phyloP scores from a whole-genome alignment of 2,329 filamentous ascomycete genomes.

The Ploettnerulaceae sp. region DNA sequence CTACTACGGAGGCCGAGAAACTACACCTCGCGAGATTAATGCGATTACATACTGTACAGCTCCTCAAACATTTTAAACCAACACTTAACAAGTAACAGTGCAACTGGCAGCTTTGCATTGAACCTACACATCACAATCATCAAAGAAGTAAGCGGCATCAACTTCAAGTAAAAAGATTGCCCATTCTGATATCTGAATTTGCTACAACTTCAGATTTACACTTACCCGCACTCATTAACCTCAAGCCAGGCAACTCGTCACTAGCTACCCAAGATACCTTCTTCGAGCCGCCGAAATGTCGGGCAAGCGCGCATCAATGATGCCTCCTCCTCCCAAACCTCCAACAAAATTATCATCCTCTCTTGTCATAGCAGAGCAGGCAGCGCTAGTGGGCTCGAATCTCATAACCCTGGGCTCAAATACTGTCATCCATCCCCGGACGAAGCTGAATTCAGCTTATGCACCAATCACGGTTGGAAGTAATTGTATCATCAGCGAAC shows the following conservation, averaged over 20 bases:
- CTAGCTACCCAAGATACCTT: too few species aligned
- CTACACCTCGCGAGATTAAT: background rate
- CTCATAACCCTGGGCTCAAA: constrained; percentile 74
- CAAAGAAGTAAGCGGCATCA: constrained; percentile 23
- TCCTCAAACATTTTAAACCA: too few species aligned
- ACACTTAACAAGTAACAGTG: too few species aligned
- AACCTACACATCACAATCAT: background rate
- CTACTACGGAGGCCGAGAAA: constrained; percentile 1
- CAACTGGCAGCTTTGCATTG: too few species aligned
- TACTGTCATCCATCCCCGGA: constrained; percentile 80
- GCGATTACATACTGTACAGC: background rate
- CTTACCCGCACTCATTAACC: background rate
- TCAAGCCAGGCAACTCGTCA: too few species aligned
- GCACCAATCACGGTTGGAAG: constrained; percentile 78
- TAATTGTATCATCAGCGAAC: constrained; percentile 76
- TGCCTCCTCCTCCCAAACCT: constrained; percentile 49
- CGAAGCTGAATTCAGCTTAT: constrained; percentile 69
- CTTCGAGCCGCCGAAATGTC: constrained; percentile 25
- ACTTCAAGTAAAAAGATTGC: constrained; percentile 14
- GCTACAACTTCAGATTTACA: constrained; percentile 13
- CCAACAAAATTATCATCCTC: constrained; percentile 58
- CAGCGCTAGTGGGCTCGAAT: constrained; percentile 63
- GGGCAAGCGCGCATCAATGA: constrained; percentile 42
- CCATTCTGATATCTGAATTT: constrained; percentile 18
- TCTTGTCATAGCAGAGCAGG: constrained; percentile 57